phyloP scores from a whole-genome alignment of 2,329 filamentous ascomycete species.

The Blumeria hordei region DNA sequence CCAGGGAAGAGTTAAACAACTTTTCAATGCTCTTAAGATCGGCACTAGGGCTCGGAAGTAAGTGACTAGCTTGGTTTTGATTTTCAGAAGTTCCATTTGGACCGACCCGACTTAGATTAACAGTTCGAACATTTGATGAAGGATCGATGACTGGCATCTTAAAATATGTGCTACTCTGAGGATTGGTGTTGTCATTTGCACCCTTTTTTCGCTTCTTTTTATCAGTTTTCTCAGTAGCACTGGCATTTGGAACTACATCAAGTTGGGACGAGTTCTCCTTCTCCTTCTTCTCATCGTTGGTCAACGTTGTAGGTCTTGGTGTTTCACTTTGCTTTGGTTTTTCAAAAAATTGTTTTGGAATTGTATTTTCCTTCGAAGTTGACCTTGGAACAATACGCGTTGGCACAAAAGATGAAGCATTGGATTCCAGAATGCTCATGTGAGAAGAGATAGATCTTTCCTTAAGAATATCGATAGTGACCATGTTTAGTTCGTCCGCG shows the following conservation, averaged over 20 bases:
- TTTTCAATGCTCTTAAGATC: constrained; percentile 23
- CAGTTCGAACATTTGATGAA: constrained; percentile 12
- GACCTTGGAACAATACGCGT: constrained; percentile 11
- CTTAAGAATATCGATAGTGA: constrained; percentile 42
- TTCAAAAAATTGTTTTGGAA: background rate
- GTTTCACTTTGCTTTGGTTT: background rate
- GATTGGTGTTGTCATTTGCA: constrained; percentile 14
- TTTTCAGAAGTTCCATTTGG: constrained; percentile 5
- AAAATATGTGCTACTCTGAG: constrained; percentile 7
- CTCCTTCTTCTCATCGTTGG: constrained; percentile 1
- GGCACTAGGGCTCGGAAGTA: constrained; percentile 18
- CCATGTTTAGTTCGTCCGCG: constrained; percentile 47
- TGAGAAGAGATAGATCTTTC: constrained; percentile 16
- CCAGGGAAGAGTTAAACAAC: constrained; percentile 31
- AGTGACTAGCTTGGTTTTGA: constrained; percentile 4
- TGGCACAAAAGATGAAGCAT: constrained; percentile 7
- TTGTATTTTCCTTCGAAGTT: constrained; percentile 4
- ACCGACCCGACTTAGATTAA: constrained; percentile 7
- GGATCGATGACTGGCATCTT: constrained; percentile 14
- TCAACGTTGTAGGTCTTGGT: too few species aligned
- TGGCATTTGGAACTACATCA: constrained; percentile 8
- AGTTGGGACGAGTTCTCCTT: constrained; percentile 7
- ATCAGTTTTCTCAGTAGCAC: constrained; percentile 31
- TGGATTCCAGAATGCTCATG: constrained; percentile 5
- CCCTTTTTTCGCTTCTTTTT: constrained; percentile 51